A percentile compares a stretch with the other conserved stretches of the same genome.
phyloP scores from a whole-genome alignment of 805 yeast genomes.

The Zygosaccharomyces bailii region DNA sequence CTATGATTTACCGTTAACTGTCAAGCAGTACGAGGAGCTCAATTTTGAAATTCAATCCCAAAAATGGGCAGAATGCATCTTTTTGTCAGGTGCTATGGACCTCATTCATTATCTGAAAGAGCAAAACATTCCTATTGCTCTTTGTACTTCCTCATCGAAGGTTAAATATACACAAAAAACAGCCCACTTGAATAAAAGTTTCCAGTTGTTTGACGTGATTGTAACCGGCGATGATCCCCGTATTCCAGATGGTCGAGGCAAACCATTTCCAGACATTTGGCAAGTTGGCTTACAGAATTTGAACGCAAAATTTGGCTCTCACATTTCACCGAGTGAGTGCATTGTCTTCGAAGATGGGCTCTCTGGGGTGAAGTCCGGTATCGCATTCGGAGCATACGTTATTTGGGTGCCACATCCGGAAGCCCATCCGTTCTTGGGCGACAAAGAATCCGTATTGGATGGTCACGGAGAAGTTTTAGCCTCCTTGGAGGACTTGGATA shows the following conservation, averaged over 20 bases:
- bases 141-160: slow-evolving; percentile 80
- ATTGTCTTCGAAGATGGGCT: slow-evolving; percentile 93
- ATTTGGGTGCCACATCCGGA: slow-evolving; percentile 91
- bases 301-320: slow-evolving; percentile 49
- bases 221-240: slow-evolving; percentile 89
- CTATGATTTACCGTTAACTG: slow-evolving; percentile 62
- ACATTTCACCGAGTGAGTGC: slow-evolving; percentile 71
- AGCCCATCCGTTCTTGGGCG: slow-evolving; percentile 56
- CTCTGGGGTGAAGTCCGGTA: slow-evolving; percentile 85
- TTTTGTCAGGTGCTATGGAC: slow-evolving; percentile 83
- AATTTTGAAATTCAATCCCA: slow-evolving; percentile 49
- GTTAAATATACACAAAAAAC: slow-evolving; percentile 70
- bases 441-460: slow-evolving; percentile 49
- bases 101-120: slow-evolving; percentile 52
- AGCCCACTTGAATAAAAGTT: slow-evolving; percentile 58
- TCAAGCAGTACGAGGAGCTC: slow-evolving; percentile 56
- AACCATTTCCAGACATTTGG: slow-evolving; percentile 95
- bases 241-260: slow-evolving; percentile 81
- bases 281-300: slow-evolving; percentile 68
- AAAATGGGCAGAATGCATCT: slow-evolving; percentile 61
- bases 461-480: slow-evolving; percentile 55
- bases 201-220: slow-evolving; percentile 63
- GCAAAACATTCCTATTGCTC: slow-evolving; percentile 69
- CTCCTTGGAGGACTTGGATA: slow-evolving; percentile 53
- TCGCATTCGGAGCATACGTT: slow-evolving; percentile 78